Base-by-base conservation (phyloP, 2,329 filamentous ascomycete species). In the Apiospora phragmitis region DNA sequence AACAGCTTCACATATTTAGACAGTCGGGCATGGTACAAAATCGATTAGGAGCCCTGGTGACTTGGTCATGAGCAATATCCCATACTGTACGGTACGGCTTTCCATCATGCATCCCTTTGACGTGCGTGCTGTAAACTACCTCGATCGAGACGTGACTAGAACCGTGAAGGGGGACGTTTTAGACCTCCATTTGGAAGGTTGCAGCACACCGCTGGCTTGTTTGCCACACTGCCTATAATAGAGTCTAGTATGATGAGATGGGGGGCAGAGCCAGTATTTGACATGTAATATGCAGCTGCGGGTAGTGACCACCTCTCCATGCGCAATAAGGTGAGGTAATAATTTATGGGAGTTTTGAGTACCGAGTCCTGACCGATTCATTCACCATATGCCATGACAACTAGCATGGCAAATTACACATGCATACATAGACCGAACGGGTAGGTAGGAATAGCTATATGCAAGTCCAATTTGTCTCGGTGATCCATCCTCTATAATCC, bases 1-100 rank as follows among this genome's bases (percentile, higher is more conserved):
- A 62, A 62, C 32, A 38, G 55, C 55, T 62, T 62, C 55, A 62
- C 32, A 62, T 67, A 67, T 43, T 32, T 47, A 67, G 65, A 45
- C 42, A 67, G 65, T 67, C 65, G 42, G 32, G 26, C 42, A 47
- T n/a, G 42, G 26, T n/a, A 47, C 65, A 67, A 47, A 45, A 67
- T 67, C 65, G 65, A 67, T 32, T 67, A 26, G 65, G 45, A 67
- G 41, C 43, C 21, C 8, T 18, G 65, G 65, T 55, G 26, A 32
- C 49, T 55, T 55, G 49, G 26, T 24, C 29, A 62, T 24, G 55
- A 62, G 55, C 43, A 62, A 11, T 38, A 62, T 62, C 32, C 32
- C 32, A 35, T 35, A 62, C 55, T n/a, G 32, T 8, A n/a, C 32
- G 32, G 32, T 8, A n/a, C 32, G 32, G 16, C 18, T 16, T 43